phyloP scores from a whole-genome alignment of 495 filamentous ascomycete genomes.

The Hyaloscypha bicolor region DNA sequence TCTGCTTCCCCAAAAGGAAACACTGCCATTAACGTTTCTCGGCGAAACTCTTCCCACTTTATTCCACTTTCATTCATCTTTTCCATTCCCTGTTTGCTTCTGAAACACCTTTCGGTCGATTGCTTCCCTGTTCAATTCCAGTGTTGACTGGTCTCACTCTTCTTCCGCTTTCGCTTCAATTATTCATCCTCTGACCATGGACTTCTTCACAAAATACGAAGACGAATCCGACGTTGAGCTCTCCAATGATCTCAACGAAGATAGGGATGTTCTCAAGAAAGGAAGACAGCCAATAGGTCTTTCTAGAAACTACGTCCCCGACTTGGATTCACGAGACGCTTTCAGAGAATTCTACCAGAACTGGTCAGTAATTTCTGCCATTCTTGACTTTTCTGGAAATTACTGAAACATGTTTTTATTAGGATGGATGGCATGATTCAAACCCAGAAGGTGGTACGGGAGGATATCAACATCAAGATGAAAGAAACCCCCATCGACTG shows the following conservation, averaged over 20 bases:
- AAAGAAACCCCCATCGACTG: not conserved
- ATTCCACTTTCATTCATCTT: too few relatives aligned
- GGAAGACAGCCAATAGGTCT: conserved; percentile 7
- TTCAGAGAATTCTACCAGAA: conserved; percentile 27
- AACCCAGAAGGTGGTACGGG: not conserved
- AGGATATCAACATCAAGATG: conserved; percentile 1
- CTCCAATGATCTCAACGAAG: not conserved
- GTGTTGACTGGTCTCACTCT: too few relatives aligned
- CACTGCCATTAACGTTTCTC: too few relatives aligned
- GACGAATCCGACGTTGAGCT: not conserved
- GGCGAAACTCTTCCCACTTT: too few relatives aligned
- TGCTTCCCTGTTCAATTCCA: too few relatives aligned
- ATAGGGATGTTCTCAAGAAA: not conserved
- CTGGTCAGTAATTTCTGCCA: conserved; percentile 7
- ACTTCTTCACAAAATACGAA: not conserved
- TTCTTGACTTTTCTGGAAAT: not conserved
- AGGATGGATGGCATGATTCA: conserved; percentile 21
- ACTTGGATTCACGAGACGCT: conserved; percentile 10
- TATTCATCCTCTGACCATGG: not conserved
- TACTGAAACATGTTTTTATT: not conserved
- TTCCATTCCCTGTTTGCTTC: too few relatives aligned
- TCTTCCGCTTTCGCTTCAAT: too few relatives aligned
- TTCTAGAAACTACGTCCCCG: conserved; percentile 1
- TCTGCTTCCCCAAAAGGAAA: too few relatives aligned
- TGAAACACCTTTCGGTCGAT: too few relatives aligned